Percentiles rank a stretch among this genome's conserved stretches.
Evolutionary conservation across 2,329 filamentous ascomycete genomes (phyloP).

Genomic region (Fusarium longipes): DNA sequence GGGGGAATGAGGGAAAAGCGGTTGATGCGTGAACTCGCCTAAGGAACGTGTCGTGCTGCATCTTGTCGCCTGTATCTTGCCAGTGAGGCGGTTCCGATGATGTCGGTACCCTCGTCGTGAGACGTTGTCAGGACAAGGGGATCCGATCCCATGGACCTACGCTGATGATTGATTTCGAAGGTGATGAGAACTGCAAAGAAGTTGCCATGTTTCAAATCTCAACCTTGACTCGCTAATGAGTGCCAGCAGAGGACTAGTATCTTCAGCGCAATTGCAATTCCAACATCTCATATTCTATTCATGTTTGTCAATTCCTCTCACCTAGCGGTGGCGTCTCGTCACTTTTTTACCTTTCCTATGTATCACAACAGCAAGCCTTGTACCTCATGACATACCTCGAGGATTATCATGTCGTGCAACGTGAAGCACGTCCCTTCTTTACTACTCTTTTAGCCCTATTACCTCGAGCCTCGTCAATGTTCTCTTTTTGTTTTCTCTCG

Average conservation of each 20-base stretch:
- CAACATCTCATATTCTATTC: background rate
- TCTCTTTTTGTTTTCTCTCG: background rate
- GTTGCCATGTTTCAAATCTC: background rate
- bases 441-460: conserved; percentile 12
- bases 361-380: conserved; percentile 26
- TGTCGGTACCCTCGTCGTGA: conserved; percentile 41
- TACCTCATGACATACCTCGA: conserved; percentile 24
- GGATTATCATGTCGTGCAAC: conserved; percentile 27
- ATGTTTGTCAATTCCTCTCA: background rate
- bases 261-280: too few species aligned
- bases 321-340: conserved; percentile 34
- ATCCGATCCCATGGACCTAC: conserved; percentile 41
- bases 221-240: background rate
- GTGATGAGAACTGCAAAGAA: background rate
- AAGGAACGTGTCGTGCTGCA: conserved; percentile 35
- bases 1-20: background rate
- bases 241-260: background rate
- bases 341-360: conserved; percentile 12
- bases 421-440: background rate
- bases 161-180: background rate
- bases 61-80: conserved; percentile 37
- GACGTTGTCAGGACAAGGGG: conserved; percentile 26
- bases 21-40: conserved; percentile 42
- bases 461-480: background rate
- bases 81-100: conserved; percentile 40